Evolutionary conservation across 495 filamentous ascomycete species (phyloP).

Genomic region (Aspergillus affinis): DNA sequence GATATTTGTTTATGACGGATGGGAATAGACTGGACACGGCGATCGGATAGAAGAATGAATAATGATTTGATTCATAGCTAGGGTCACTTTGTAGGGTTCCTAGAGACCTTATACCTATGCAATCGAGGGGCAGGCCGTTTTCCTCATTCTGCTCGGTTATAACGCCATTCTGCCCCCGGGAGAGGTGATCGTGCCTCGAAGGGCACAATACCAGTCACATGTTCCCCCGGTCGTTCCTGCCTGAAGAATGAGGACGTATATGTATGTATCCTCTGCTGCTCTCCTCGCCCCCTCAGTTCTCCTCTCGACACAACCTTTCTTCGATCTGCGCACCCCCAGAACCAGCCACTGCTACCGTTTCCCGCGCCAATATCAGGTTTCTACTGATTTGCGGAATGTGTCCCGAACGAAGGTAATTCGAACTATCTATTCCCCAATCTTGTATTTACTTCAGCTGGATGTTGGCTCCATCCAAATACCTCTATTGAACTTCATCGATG

Average conservation of each 20-base stretch:
- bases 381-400: no score
- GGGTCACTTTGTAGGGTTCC: not conserved
- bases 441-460: not conserved
- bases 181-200: not conserved
- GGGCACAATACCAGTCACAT: not conserved
- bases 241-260: no score
- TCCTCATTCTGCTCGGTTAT: not conserved
- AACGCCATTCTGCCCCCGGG: not conserved
- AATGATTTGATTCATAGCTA: not conserved
- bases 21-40: conserved; percentile 20
- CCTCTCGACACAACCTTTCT: not conserved
- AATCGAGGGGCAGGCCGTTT: not conserved
- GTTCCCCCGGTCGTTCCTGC: not conserved
- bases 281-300: not conserved
- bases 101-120: no score
- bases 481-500: not conserved
- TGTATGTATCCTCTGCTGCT: not conserved
- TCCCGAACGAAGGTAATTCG: no score
- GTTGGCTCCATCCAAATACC: not conserved
- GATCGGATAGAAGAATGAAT: conserved; percentile 18
- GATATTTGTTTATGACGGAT: conserved; percentile 18
- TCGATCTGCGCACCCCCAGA: no score
- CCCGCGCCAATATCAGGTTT: no score
- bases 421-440: no score
- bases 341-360: not conserved